Conservation (phyloP, 73 alveolate genomes). For the Urostyla sp. region DNA sequence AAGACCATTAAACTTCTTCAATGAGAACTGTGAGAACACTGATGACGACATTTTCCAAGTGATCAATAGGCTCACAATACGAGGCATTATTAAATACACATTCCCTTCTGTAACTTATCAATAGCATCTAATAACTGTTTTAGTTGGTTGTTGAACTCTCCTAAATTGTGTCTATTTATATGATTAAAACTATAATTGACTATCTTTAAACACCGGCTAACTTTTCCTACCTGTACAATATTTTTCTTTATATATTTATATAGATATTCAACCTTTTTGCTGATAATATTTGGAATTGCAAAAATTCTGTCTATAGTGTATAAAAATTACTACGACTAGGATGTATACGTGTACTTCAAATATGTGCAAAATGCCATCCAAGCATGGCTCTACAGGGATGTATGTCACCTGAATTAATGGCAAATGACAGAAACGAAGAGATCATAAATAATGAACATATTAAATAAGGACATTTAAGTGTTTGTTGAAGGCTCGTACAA, state of each 20-base stretch:
- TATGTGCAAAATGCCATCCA: constrained; percentile 28
- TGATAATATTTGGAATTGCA: constrained; percentile 1
- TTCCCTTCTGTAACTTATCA: background rate
- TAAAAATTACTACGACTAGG: constrained; percentile 51
- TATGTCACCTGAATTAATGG: constrained; percentile 25
- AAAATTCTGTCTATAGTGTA: background rate
- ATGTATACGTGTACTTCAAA: constrained; percentile 45
- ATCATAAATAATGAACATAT: constrained; percentile 20
- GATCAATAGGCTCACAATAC: constrained; percentile 17
- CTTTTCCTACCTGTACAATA: too few relatives aligned
- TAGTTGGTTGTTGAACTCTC: constrained; percentile 27
- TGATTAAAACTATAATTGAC: constrained; percentile 42
- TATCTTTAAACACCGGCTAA: background rate
- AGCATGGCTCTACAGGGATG: constrained; percentile 45
- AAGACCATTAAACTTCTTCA: background rate
- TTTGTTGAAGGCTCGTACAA: constrained; percentile 35
- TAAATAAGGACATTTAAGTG: constrained; percentile 41
- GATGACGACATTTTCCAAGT: constrained; percentile 6
- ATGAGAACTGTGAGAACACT: background rate
- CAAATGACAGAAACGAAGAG: constrained; percentile 11
- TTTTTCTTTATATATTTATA: background rate
- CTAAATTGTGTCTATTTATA: constrained; percentile 15
- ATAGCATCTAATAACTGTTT: background rate
- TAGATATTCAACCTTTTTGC: constrained; percentile 1
- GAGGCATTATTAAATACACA: constrained; percentile 32